Percentiles rank a stretch among this genome's conserved stretches.
These are phyloP conservation scores for Brassica hybrid DNA, from an alignment of 441 rosid species.

Conservation along the genomic window DNA sequence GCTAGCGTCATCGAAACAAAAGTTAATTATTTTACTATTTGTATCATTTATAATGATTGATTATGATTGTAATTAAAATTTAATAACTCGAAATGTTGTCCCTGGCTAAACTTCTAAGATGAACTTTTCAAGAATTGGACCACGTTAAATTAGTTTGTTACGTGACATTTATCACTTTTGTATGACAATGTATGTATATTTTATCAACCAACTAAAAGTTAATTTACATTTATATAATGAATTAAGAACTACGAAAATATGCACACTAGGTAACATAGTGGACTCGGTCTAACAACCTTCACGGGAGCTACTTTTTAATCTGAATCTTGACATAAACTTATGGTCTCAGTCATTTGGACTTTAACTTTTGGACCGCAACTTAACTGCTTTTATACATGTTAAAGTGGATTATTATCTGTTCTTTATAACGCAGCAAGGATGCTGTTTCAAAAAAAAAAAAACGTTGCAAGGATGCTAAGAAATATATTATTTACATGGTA, in stretches of 20 bases:
- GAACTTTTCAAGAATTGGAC: conserved; percentile 11
- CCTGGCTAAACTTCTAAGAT: not conserved
- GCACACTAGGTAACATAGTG: conserved; percentile 22
- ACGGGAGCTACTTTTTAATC: conserved; percentile 18
- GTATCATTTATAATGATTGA: not conserved
- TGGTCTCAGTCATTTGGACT: conserved; percentile 25
- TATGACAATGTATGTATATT: not conserved
- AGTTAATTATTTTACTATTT: not conserved
- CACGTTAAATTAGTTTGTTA: conserved; percentile 1
- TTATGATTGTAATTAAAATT: not conserved
- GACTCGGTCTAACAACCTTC: conserved; percentile 39
- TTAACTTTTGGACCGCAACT: conserved; percentile 25
- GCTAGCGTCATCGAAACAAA: not conserved
- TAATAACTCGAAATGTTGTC: not conserved
- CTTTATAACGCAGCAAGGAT: not conserved
- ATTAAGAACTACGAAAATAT: conserved; percentile 10
- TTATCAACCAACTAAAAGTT: not conserved
- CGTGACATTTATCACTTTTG: conserved; percentile 6
- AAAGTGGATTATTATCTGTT: not conserved
- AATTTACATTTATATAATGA: not conserved
- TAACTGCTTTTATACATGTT: conserved; percentile 33
- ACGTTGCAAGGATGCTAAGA: not conserved
- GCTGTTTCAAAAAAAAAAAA: too few relatives aligned
- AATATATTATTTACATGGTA: too few relatives aligned
- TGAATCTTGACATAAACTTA: conserved; percentile 5